Evolutionary conservation across 768 basidiomycete genomes (phyloP).

Genomic region (Pisolithus albus): DNA sequence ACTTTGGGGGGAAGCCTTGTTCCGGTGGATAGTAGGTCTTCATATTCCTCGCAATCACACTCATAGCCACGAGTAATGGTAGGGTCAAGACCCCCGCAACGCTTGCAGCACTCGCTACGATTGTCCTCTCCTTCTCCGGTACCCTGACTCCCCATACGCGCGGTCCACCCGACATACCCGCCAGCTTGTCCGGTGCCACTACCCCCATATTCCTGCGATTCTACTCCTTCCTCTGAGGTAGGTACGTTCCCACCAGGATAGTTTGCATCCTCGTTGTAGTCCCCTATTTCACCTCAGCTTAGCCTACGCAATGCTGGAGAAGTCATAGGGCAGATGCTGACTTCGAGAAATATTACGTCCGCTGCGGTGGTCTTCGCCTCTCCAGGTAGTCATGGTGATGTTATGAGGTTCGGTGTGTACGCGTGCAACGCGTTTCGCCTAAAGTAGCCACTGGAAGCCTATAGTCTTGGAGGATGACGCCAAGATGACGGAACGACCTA

Average conservation of each 20-base stretch:
- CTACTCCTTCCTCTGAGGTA: not conserved
- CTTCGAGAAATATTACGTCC: not conserved
- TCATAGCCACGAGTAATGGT: slow-evolving; percentile 5
- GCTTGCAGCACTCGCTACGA: not conserved
- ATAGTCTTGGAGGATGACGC: not conserved
- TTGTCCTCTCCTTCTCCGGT: not conserved
- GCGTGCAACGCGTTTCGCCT: not conserved
- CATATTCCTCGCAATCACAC: slow-evolving; percentile 6
- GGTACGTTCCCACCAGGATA: not conserved
- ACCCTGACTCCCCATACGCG: not conserved
- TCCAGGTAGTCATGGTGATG: not conserved
- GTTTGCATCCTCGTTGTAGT: slow-evolving; percentile 5
- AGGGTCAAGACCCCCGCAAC: no score
- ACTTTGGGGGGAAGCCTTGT: not conserved
- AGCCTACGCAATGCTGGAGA: not conserved
- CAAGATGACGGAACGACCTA: not conserved
- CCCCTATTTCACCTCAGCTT: not conserved
- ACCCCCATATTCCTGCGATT: slow-evolving; percentile 1
- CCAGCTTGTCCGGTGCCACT: slow-evolving; percentile 8
- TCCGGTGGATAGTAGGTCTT: not conserved
- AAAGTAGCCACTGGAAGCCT: not conserved
- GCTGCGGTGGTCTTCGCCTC: not conserved
- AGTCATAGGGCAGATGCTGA: not conserved
- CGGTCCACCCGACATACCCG: slow-evolving; percentile 1
- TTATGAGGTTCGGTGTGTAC: not conserved